Base-by-base conservation (phyloP, 768 basidiomycete genomes). In the Pleurotus sapidus region DNA sequence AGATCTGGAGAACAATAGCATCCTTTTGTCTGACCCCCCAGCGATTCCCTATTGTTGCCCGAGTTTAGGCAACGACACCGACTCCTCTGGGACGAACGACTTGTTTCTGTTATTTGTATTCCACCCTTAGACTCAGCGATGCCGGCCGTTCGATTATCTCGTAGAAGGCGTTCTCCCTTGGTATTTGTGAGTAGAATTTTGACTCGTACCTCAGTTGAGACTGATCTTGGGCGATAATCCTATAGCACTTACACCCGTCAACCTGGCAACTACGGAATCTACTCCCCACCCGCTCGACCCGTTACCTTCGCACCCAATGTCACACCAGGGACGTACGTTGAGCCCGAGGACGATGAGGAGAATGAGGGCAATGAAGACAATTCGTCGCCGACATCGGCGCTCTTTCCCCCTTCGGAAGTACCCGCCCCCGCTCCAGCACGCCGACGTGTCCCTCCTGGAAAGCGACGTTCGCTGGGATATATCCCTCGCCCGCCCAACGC, bases 401-500 rank as follows among this genome's bases (percentile, higher is more conserved):
- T 87, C 25, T 86, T 86, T 66, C 86, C 85, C 0, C 84, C 83
- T 0, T 80, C 82, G 0, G 71, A 74, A 15, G 65, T 69, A 0
- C 76, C 78, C 0, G 66, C 74, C 0, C 72, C 74, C 9, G 64
- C 75, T 0, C 69, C 75, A 3, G 63, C 78, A 0, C 75, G 81
- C 47, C 73, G 80, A 60, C 80, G 84, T 0, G 72, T 67, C 2
- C 84, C 84, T 1, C 84, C 83, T 0, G 84, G 82, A 58, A 88
- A 86, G 74, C 80, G 84, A 47, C 78, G 80, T 51, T 76, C 73
- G 61, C 79, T 71, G 58, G 84, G 74, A 12, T 89, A 93, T 66
- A 88, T 93, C 49, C 90, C 90, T 2, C 82, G 90, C 18, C 90
- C 90, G 1, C 88, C 90, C 4, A 93, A 93, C 60, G 90, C 90